Base-by-base conservation (phyloP, 192 early-diverging fungal species). In the Piromyces sp. region DNA sequence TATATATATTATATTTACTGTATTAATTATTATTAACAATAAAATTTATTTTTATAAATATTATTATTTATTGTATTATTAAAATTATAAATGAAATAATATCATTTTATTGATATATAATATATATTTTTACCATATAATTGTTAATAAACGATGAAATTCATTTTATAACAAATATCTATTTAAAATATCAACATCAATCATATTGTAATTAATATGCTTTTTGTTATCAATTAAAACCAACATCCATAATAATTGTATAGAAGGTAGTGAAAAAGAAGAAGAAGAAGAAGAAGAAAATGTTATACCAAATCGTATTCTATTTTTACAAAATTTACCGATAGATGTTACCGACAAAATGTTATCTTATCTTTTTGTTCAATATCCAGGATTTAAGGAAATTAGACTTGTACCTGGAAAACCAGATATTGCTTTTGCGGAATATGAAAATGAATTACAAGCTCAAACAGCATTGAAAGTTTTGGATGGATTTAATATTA, bases 391-490 rank as follows among this genome's bases (percentile, higher is more conserved):
- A 16, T 93, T 91, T 82, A 91, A 89, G 82, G 92, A 93, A 83
- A 86, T 93, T 12, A 89, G 92, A 38, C 81, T 93, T 42, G 88
- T 93, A 22, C 90, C 92, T 13, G 90, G 89, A 30, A 91, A 89
- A 81, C 80, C 88, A 5, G 92, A 89, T 78, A 86, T 93, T 58
- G 92, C 90, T 4, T 93, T 93, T 86, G 90, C 93, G 9, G 92
- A 93, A 84, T 93, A 87, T 85, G 87, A 89, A 29, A 86, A 84
- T 16, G 88, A 86, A 58, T 83, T 81, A 33, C 84, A 92, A 82
- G 90, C 92, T 9, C 86, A 83, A 29, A 85, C 87, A 15, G 92
- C 92, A 28, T 87, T 87, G 80, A 84, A 81, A 22, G 88, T 88
- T 19, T 82, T 93, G 79, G 83, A 93, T 82, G 91, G 90, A 15